Evolutionary conservation across 768 basidiomycete species (phyloP).

Genomic region (Leccinum longicurvipes): DNA sequence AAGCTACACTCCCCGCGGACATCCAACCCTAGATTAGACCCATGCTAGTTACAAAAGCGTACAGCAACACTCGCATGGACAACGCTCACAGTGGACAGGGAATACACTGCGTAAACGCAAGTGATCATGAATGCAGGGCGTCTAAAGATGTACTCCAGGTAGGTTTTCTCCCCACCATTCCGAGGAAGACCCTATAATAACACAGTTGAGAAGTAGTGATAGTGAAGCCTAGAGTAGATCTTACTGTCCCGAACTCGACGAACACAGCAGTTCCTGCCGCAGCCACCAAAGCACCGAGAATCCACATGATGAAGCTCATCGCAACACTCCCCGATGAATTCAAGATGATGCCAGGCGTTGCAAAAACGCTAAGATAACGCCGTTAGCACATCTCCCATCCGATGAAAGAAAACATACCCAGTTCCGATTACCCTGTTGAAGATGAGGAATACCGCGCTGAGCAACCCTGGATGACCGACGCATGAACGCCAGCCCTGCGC

Average conservation of each 20-base stretch:
- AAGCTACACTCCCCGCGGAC: constrained; percentile 59
- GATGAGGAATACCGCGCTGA: constrained; percentile 61
- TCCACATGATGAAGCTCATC: constrained; percentile 66
- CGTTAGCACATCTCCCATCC: neutral
- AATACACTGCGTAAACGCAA: constrained; percentile 56
- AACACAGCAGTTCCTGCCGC: constrained; percentile 67
- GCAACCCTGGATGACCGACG: constrained; percentile 10
- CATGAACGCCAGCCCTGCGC: neutral
- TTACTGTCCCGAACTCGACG: constrained; percentile 71
- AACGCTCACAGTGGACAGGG: constrained; percentile 51
- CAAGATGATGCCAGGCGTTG: constrained; percentile 65
- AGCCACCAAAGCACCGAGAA: constrained; percentile 62
- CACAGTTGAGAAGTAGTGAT: neutral
- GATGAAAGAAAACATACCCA: constrained; percentile 41
- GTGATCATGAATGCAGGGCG: constrained; percentile 59
- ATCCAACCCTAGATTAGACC: constrained; percentile 46
- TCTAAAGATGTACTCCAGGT: constrained; percentile 67
- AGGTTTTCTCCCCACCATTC: constrained; percentile 75
- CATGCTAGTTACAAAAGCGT: neutral
- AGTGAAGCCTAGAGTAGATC: constrained; percentile 6
- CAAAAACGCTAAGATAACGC: constrained; percentile 54
- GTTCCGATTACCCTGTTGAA: constrained; percentile 77
- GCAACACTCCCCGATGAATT: constrained; percentile 69
- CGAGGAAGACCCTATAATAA: constrained; percentile 57
- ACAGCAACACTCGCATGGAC: neutral